Base-by-base conservation (phyloP, 1,284 basidiomycete species). In the Ganoderma lingzhi region DNA sequence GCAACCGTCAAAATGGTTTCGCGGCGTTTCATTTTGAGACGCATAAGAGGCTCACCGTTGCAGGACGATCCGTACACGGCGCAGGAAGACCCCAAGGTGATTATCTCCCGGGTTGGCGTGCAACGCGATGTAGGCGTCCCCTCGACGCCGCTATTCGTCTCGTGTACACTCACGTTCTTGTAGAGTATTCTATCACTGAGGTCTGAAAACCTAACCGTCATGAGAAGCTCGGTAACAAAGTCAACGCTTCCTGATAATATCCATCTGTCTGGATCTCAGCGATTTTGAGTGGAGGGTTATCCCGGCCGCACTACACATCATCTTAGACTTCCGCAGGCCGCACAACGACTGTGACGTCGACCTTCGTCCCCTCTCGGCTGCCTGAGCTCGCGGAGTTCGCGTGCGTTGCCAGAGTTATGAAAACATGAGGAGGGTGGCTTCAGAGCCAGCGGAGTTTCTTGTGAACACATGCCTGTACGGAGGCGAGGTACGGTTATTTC, bases 351-450 rank as follows among this genome's bases (percentile, higher is more conserved):
- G 85, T 84, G 64, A 87, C 84, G 84, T 35, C 23, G 23, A 23
- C 23, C 23, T 87, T 87, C 75, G 75, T 23, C 23, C 87, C 15
- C 72, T 87, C 17, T 45, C 17, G 19, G 86, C 77, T 3, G 67
- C 85, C 56, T 78, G 83, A n/a, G 68, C 35, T 69, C 65, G 42
- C 82, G 28, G 80, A 83, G 71, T 71, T 28, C 9, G 83, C 59
- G 83, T 56, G 75, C 77, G 19, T 63, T 85, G 63, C 64, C 76
- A n/a, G 76, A 80, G 51, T 86, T 86, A 5, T 77, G 73, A 35
- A 69, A 71, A 48, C 70, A 70, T 35, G 65, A 70, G 44, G 78
- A 79, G 68, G 70, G 65, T 32, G 53, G 30, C 48, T 51, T 32
- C 53, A 3, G 30, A 17, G 28, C 19, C 23, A 28, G 48, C 23